Conservation (phyloP, 306 rosid genomes). For the Carpinus viminea region DNA sequence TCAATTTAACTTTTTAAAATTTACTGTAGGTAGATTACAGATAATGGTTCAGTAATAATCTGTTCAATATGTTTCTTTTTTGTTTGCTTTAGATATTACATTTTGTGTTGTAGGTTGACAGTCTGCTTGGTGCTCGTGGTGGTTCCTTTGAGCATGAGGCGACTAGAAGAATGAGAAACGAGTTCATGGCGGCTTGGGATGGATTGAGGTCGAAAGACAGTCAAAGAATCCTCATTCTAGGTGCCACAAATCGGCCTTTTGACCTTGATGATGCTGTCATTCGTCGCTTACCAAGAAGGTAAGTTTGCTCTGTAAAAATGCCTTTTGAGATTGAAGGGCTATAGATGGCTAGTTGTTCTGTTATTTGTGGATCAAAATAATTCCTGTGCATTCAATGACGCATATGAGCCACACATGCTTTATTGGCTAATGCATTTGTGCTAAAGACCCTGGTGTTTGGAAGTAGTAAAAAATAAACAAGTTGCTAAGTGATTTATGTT, state of each 20-base stretch:
- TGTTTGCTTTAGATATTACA: slow-evolving; percentile 1
- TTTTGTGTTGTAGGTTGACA: slow-evolving; percentile 70
- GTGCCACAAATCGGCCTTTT: slow-evolving; percentile 96
- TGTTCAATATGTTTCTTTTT: not conserved
- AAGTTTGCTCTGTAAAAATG: slow-evolving; percentile 14
- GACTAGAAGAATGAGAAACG: slow-evolving; percentile 98
- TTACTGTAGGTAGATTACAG: not conserved
- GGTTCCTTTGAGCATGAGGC: slow-evolving; percentile 98
- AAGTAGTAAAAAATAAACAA: slow-evolving; percentile 8
- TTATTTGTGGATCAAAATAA: not conserved
- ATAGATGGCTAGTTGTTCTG: not conserved
- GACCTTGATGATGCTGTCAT: slow-evolving; percentile 98
- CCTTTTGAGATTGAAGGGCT: not conserved
- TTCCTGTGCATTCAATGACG: not conserved
- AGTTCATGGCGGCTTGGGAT: slow-evolving; percentile 99
- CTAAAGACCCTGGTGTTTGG: not conserved
- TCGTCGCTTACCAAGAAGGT: slow-evolving; percentile 99
- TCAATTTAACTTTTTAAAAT: not conserved
- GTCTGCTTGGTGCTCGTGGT: slow-evolving; percentile 99
- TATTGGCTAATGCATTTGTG: not conserved
- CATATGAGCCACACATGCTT: not conserved
- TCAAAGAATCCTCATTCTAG: slow-evolving; percentile 92
- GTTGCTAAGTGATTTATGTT: slow-evolving; percentile 24
- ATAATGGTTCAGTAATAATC: not conserved
- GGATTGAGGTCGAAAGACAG: slow-evolving; percentile 95